Evolutionary conservation across 495 filamentous ascomycete species (phyloP), one percentile per base, ranked within the genome.

Genomic region (Aspergillus conjunctus): DNA sequence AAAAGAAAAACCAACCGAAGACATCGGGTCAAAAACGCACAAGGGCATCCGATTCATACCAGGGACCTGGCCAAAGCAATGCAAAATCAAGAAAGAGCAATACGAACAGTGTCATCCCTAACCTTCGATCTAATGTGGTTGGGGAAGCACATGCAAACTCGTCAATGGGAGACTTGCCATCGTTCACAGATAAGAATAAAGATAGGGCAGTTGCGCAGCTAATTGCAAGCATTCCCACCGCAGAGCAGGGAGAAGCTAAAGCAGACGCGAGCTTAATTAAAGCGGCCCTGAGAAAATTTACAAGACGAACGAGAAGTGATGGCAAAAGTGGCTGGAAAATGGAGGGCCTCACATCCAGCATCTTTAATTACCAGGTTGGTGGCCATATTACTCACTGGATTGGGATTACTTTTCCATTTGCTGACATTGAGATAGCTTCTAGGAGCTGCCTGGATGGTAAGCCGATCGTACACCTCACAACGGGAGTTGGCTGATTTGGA

Each of bases 371-470:
- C 58, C 86, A 89, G 62, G 72, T 73, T 33, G 20, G 66, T 33
- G 3, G 32, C 11, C 37, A 7, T 1, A 26, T 26, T 5, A 26
- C 26, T 26, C 26, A 26, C 26, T 26, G 26, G 26, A 26, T 5
- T 26, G 5, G 26, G 26, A 26, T 8, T 58, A 30, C n/a, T 3
- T 3, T 48, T 30, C 4, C 17, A 51, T 31, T 7, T 32, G 43
- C 56, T 72, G 57, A 72, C 56, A 11, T 17, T 14, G 1, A 9
- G 1, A 60, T 17, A 73, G 72, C 57, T 88, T 17, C 58, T 83
- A 1, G 84, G 81, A 17, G 76, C 75, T 5, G 78, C 76, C 0
- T 87, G 82, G 69, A 88, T 88, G 86, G 71, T 75, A 51, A 64
- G 64, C 34, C 14, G 7, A 18, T 12, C 11, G 0, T 3, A 11